phyloP scores from a whole-genome alignment of 306 rosid species.

The Gleditsia sinensis region DNA sequence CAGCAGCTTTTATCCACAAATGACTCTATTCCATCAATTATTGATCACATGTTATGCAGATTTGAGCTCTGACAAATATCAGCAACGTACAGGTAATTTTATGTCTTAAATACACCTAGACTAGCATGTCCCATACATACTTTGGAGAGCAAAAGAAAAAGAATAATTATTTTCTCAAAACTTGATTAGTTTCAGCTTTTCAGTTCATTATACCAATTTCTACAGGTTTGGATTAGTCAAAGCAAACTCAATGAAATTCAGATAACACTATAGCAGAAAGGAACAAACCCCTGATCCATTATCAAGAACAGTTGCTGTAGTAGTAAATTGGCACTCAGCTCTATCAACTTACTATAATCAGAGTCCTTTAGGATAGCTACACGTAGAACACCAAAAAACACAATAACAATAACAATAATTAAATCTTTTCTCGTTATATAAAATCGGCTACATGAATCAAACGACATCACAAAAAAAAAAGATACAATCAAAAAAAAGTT shows the following conservation, averaged over 20 bases:
- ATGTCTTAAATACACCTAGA: not conserved
- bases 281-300: constrained; percentile 81
- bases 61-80: not conserved
- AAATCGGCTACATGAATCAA: too few relatives aligned
- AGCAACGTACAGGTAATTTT: not conserved
- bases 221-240: not conserved
- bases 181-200: constrained; percentile 14
- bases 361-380: constrained; percentile 93
- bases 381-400: constrained; percentile 29
- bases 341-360: constrained; percentile 80
- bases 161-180: not conserved
- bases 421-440: too few relatives aligned
- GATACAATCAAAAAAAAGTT: not conserved
- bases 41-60: not conserved
- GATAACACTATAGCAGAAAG: constrained; percentile 15
- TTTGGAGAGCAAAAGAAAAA: not conserved
- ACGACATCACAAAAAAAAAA: too few relatives aligned
- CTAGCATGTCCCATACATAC: not conserved
- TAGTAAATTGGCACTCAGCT: constrained; percentile 94
- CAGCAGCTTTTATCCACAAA: constrained; percentile 3
- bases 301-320: constrained; percentile 77
- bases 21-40: not conserved
- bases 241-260: not conserved
- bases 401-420: too few relatives aligned
- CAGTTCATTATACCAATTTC: not conserved